phyloP scores from a whole-genome alignment of 495 filamentous ascomycete genomes.

The Aspergillus steynii region DNA sequence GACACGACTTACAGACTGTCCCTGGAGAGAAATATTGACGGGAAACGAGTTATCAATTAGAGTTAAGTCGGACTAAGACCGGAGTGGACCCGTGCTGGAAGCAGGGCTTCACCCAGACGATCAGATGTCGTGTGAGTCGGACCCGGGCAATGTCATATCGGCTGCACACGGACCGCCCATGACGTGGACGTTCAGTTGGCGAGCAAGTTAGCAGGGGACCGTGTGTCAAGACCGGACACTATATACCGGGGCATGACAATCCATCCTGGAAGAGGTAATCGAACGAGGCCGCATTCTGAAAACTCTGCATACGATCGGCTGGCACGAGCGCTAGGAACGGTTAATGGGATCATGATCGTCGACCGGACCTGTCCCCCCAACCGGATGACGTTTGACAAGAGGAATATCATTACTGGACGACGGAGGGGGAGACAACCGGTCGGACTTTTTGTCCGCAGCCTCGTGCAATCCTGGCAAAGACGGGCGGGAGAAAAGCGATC shows the following conservation, averaged over 20 bases:
- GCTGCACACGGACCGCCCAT: conserved; percentile 4
- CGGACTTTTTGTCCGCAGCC: not conserved
- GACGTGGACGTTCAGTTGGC: conserved; percentile 7
- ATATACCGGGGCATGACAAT: conserved; percentile 7
- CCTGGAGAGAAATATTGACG: conserved; percentile 9
- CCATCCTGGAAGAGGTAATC: conserved; percentile 16
- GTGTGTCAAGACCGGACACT: not conserved
- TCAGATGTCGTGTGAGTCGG: conserved; percentile 1
- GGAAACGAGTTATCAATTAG: conserved; percentile 4
- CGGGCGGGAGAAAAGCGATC: not conserved
- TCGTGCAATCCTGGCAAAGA: not conserved
- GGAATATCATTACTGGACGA: not conserved
- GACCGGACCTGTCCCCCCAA: not conserved
- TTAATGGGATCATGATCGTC: conserved; percentile 18
- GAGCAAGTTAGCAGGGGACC: not conserved
- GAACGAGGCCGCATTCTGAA: conserved; percentile 9
- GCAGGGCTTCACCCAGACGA: not conserved
- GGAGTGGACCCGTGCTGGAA: conserved; percentile 1
- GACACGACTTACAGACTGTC: not conserved
- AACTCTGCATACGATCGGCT: conserved; percentile 10
- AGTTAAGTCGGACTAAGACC: conserved; percentile 9
- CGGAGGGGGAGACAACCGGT: not conserved
- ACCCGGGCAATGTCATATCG: not conserved
- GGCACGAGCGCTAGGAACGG: conserved; percentile 7
- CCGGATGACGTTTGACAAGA: conserved; percentile 6